These are phyloP conservation scores for Torulaspora microellipsoides DNA, from an alignment of 805 yeast genomes.

Conservation along the genomic window DNA sequence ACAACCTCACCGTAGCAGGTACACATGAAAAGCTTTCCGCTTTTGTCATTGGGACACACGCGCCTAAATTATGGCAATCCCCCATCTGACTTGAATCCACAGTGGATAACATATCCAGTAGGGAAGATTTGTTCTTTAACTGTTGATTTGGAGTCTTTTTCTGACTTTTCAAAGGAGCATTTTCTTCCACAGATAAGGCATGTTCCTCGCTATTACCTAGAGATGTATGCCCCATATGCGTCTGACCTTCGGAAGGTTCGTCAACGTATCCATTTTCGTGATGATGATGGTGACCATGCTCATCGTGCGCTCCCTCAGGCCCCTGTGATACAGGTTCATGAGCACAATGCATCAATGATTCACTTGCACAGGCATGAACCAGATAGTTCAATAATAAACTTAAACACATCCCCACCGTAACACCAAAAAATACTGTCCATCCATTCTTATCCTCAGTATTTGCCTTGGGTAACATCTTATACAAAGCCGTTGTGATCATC, in stretches of 20 bases:
- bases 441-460: constrained; percentile 43
- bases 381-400: constrained; percentile 59
- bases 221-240: not conserved
- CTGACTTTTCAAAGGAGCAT: not conserved
- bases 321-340: constrained; percentile 41
- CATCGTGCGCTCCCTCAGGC: constrained; percentile 17
- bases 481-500: constrained; percentile 70
- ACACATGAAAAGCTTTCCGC: constrained; percentile 14
- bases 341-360: constrained; percentile 80
- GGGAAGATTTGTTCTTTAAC: constrained; percentile 9
- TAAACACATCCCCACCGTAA: constrained; percentile 51
- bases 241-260: not conserved
- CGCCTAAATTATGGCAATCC: constrained; percentile 10
- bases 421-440: constrained; percentile 43
- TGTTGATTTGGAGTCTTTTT: not conserved
- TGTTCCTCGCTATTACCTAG: not conserved
- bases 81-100: constrained; percentile 7
- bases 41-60: constrained; percentile 18
- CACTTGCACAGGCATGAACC: constrained; percentile 72
- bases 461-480: constrained; percentile 59
- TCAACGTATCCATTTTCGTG: not conserved
- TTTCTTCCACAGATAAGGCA: not conserved
- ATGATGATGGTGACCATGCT: constrained; percentile 2
- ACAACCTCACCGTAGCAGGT: constrained; percentile 5
- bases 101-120: constrained; percentile 16